These are phyloP conservation scores for Kernera saxatilis DNA, from an alignment of 345 rosid genomes.

Conservation along the genomic window DNA sequence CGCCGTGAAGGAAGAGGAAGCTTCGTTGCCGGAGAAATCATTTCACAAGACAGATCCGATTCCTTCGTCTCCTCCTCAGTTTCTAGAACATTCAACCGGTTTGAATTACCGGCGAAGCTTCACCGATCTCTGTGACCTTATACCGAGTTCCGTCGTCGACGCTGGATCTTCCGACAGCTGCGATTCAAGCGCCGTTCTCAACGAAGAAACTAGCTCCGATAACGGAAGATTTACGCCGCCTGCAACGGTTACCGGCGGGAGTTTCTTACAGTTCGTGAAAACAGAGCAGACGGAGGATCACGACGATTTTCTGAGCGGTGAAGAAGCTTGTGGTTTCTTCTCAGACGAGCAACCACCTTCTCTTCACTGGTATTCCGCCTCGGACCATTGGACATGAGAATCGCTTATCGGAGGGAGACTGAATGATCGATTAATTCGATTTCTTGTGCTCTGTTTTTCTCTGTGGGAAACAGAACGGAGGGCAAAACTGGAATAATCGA, in stretches of 20 bases:
- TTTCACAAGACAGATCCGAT: slow-evolving; percentile 13
- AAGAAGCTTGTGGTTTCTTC: slow-evolving; percentile 80
- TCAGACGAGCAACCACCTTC: slow-evolving; percentile 84
- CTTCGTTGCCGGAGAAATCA: slow-evolving; percentile 34
- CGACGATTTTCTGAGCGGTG: slow-evolving; percentile 60
- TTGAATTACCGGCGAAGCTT: slow-evolving; percentile 47
- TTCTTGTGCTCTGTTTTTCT: slow-evolving; percentile 4
- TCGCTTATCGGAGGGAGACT: background rate
- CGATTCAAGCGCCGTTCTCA: slow-evolving; percentile 76
- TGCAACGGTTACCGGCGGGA: slow-evolving; percentile 11
- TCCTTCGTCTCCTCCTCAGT: slow-evolving; percentile 26
- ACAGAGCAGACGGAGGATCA: slow-evolving; percentile 55
- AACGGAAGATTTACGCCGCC: slow-evolving; percentile 34
- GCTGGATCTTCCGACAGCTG: slow-evolving; percentile 77
- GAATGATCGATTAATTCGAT: background rate
- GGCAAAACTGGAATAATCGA: slow-evolving; percentile 9
- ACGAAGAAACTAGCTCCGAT: slow-evolving; percentile 63
- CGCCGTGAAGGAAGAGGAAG: slow-evolving; percentile 55
- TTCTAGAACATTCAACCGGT: slow-evolving; percentile 29
- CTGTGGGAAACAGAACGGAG: background rate
- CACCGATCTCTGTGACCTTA: slow-evolving; percentile 37
- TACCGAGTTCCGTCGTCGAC: slow-evolving; percentile 33
- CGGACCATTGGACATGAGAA: slow-evolving; percentile 30
- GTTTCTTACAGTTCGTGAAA: slow-evolving; percentile 54
- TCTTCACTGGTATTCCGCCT: slow-evolving; percentile 63